Conservation (phyloP, 208 protist species). For the Perkinsela sp. region DNA sequence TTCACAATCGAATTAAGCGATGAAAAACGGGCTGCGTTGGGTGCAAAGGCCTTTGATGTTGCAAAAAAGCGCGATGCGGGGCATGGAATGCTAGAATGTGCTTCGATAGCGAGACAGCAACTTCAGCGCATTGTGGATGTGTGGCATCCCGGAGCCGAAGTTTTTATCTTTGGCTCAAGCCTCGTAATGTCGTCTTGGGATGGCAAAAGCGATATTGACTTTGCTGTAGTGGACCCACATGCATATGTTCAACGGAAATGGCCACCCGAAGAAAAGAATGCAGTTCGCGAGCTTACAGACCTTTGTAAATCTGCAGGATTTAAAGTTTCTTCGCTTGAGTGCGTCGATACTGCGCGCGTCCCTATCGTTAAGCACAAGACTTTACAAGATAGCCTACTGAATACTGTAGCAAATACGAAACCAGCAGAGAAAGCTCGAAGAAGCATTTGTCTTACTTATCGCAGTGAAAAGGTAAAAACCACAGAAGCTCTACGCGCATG, state of each 20-base stretch:
- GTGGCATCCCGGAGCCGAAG: conserved; percentile 27
- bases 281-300: conserved; percentile 43
- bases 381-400: conserved; percentile 2
- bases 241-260: conserved; percentile 20
- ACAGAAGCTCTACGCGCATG: not conserved
- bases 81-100: conserved; percentile 26
- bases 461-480: not conserved
- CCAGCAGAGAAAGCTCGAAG: not conserved
- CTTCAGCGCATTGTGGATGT: conserved; percentile 31
- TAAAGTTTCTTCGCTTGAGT: conserved; percentile 40
- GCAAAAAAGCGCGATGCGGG: conserved; percentile 35
- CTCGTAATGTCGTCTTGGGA: conserved; percentile 53
- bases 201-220: conserved; percentile 52
- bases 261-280: conserved; percentile 36
- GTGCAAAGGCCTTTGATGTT: conserved; percentile 16
- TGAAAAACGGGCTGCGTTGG: conserved; percentile 10
- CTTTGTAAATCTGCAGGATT: conserved; percentile 43
- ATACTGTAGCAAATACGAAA: not conserved
- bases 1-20: conserved; percentile 6
- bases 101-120: conserved; percentile 35
- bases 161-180: conserved; percentile 52
- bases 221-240: conserved; percentile 44
- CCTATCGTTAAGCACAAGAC: conserved; percentile 65
- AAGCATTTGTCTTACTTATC: not conserved
- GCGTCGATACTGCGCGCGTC: conserved; percentile 43